Evolutionary conservation across 2,329 filamentous ascomycete species (phyloP).

Genomic region (Xylariaceae sp.): DNA sequence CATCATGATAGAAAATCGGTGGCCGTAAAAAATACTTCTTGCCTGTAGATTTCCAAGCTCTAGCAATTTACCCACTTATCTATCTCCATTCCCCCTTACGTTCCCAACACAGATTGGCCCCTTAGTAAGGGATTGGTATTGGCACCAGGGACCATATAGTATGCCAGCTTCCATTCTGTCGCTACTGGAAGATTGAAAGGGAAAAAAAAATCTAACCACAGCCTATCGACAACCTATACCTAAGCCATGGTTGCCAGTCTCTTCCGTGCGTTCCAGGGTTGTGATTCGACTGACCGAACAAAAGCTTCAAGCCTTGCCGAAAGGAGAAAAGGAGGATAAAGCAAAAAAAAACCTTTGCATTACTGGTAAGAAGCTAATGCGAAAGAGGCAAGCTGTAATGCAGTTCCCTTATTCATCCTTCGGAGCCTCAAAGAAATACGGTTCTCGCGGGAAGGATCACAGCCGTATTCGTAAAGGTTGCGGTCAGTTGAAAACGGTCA

Average conservation of each 20-base stretch:
- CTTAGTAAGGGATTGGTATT: constrained; percentile 23
- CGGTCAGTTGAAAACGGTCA: constrained; percentile 13
- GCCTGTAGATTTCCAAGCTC: not conserved
- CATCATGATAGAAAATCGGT: constrained; percentile 3
- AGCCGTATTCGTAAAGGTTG: constrained; percentile 14
- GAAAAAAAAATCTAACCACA: not conserved
- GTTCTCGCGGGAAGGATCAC: constrained; percentile 21
- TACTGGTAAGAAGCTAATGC: not conserved
- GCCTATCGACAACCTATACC: too few species aligned
- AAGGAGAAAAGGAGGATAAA: not conserved
- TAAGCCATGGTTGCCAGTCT: too few species aligned
- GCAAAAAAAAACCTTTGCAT: too few species aligned
- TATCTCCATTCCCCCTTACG: constrained; percentile 13
- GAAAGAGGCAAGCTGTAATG: constrained; percentile 1
- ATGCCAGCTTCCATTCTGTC: constrained; percentile 3
- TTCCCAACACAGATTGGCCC: constrained; percentile 6
- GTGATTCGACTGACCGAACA: not conserved
- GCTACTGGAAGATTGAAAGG: constrained; percentile 6
- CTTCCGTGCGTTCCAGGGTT: too few species aligned
- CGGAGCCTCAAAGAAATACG: constrained; percentile 22
- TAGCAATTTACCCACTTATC: not conserved
- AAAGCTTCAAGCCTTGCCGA: not conserved
- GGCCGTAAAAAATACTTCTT: constrained; percentile 5
- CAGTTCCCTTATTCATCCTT: constrained; percentile 23
- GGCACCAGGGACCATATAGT: not conserved